phyloP scores from a whole-genome alignment of 2,329 filamentous ascomycete species.

The Cyphellophora attinorum region DNA sequence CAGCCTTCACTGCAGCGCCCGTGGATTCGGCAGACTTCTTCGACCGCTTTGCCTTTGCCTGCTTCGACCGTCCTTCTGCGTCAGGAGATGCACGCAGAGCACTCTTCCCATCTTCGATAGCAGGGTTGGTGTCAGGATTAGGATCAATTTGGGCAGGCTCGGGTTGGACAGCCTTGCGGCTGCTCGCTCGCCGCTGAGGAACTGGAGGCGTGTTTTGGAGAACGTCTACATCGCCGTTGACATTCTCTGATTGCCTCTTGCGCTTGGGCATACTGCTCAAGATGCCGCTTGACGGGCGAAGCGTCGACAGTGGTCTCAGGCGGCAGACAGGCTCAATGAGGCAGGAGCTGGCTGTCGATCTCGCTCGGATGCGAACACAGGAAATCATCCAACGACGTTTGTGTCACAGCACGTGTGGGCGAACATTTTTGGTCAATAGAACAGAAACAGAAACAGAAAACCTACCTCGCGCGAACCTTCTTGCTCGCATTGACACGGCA shows the following conservation, averaged over 20 bases:
- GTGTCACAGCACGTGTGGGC: too few relatives aligned
- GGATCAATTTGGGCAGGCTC: constrained; percentile 16
- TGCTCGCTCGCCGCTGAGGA: constrained; percentile 16
- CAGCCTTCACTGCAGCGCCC: constrained; percentile 9
- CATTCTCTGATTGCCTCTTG: constrained; percentile 10
- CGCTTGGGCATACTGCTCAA: constrained; percentile 20
- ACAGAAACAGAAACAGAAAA: too few relatives aligned
- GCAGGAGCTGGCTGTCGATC: too few relatives aligned
- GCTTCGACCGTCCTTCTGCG: constrained; percentile 10
- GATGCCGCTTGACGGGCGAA: too few relatives aligned
- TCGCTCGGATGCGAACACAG: too few relatives aligned
- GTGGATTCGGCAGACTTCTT: constrained; percentile 10
- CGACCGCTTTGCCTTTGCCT: constrained; percentile 6
- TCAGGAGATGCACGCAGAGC: constrained; percentile 22
- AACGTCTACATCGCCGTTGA: not conserved
- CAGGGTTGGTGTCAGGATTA: constrained; percentile 20
- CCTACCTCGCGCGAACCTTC: too few relatives aligned
- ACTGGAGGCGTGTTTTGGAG: constrained; percentile 5
- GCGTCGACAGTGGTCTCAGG: too few relatives aligned
- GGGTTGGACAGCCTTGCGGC: constrained; percentile 12
- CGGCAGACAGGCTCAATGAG: too few relatives aligned
- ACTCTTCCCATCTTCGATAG: constrained; percentile 18
- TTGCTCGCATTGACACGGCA: too few relatives aligned
- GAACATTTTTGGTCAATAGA: too few relatives aligned
- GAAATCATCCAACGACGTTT: too few relatives aligned